Base-by-base conservation (phyloP, 2,329 filamentous ascomycete species). In the Fusarium beomiforme region DNA sequence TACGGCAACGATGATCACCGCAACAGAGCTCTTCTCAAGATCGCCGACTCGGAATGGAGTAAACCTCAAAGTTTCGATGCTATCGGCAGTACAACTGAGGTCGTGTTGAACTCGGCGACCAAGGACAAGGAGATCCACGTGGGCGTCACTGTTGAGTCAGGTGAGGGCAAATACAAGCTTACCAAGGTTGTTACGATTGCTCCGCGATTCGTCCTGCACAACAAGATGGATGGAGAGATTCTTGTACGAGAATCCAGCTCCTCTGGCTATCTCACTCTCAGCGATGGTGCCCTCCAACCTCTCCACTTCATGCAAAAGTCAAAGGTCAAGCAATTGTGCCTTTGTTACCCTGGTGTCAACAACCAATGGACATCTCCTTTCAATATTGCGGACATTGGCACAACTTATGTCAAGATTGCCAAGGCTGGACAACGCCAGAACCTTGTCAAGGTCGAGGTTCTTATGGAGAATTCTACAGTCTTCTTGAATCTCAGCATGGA, bases 321-420 rank as follows among this genome's bases (percentile, higher is more conserved):
- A 16, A 87, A 89, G 1, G 89, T 92, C 44, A 98, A 98, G 78
- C 96, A 99, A 79, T 84, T 99, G 9, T 97, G 94, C 69, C 85
- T 99, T 11, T 97, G 95, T 81, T 97, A 97, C 79, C 93, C 95
- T 1, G 96, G 95, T 1, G 89, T 98, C 47, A 97, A 97, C 82
- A 98, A 97, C 78, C 94, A 96, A 74, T 99, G 96, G 96, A 97
- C 95, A 1, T 96, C 96, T 16, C 95, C 96, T 0, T 98, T 99
- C 85, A 97, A 97, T 78, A 98, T 99, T 76, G 95, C 95, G 1
- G 96, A 98, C 77, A 87, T 98, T 44, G 96, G 96, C 23, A 97
- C 92, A 17, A 92, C 94, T 1, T 94, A 99, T 79, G 89, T 99
- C 80, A 99, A 99, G 83, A 88, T 99, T 64, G 93, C 95, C 23